Evolutionary conservation across 768 basidiomycete species (phyloP).

Genomic region (Boletus bicolor): DNA sequence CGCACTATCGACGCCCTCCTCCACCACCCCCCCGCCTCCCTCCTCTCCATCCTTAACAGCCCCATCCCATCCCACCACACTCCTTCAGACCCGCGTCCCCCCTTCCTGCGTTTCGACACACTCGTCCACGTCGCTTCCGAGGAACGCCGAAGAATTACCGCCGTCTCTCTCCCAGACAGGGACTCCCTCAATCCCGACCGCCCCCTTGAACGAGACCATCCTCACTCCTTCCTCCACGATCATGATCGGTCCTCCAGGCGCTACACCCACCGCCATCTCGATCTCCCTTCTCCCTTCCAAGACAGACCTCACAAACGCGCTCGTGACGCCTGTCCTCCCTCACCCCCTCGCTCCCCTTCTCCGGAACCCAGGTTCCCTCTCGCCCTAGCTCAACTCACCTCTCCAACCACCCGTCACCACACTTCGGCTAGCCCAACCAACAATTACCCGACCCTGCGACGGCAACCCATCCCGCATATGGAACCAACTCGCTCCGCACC

Average conservation of each 20-base stretch:
- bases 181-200: neutral
- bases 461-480: constrained; percentile 4
- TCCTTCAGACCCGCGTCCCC: constrained; percentile 8
- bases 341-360: constrained; percentile 14
- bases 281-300: constrained; percentile 3
- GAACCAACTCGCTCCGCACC: constrained; percentile 11
- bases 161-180: neutral
- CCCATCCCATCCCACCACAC: neutral
- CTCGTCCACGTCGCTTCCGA: constrained; percentile 70
- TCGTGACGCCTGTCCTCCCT: constrained; percentile 13
- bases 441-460: constrained; percentile 25
- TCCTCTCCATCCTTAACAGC: constrained; percentile 22
- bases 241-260: constrained; percentile 19
- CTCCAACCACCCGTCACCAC: constrained; percentile 18
- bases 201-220: neutral
- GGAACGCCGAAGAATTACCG: constrained; percentile 53
- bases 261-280: neutral
- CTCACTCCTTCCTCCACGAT: constrained; percentile 17
- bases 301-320: constrained; percentile 25
- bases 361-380: constrained; percentile 5
- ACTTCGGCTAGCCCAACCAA: constrained; percentile 21
- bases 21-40: constrained; percentile 18
- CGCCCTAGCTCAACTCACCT: neutral
- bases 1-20: constrained; percentile 21
- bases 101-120: constrained; percentile 50